phyloP scores from a whole-genome alignment of 1,139 yeast species.

The Yamadazyma sp. region DNA sequence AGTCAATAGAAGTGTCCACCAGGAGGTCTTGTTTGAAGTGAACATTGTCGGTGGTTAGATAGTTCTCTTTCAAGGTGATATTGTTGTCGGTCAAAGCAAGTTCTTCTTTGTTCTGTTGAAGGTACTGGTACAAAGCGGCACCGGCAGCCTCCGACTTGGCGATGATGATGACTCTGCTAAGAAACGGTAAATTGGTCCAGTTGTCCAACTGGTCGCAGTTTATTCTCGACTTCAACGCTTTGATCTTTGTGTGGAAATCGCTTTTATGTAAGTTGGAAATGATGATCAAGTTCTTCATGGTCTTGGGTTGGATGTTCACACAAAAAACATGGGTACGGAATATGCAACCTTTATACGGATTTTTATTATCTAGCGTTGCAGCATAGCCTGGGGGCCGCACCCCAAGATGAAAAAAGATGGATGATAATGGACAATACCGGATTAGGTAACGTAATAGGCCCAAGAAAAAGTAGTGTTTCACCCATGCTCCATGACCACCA shows the following conservation, averaged over 20 bases:
- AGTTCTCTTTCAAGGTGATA: conserved; percentile 14
- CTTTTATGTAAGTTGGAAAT: conserved; percentile 13
- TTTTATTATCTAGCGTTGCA: too few relatives aligned
- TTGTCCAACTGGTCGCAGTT: conserved; percentile 16
- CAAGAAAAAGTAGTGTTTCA: neutral
- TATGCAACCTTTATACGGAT: too few relatives aligned
- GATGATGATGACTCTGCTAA: conserved; percentile 42
- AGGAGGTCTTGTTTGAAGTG: conserved; percentile 9
- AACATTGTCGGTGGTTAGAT: conserved; percentile 7
- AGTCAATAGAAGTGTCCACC: conserved; percentile 15
- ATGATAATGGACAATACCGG: neutral
- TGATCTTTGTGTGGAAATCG: conserved; percentile 10
- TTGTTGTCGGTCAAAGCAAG: conserved; percentile 12
- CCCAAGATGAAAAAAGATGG: neutral
- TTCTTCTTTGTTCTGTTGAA: conserved; percentile 15
- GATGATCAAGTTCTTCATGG: conserved; percentile 16
- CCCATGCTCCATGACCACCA: neutral
- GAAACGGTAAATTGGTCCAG: conserved; percentile 48
- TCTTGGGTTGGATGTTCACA: too few relatives aligned
- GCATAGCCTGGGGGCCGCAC: neutral
- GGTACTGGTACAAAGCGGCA: conserved; percentile 19
- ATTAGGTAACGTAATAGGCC: too few relatives aligned
- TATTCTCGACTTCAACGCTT: conserved; percentile 6
- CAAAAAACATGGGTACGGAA: too few relatives aligned
- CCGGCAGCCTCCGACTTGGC: conserved; percentile 36